These are phyloP conservation scores for Coelastrella sp. DNA, from an alignment of 139 green algal species.

Conservation along the genomic window DNA sequence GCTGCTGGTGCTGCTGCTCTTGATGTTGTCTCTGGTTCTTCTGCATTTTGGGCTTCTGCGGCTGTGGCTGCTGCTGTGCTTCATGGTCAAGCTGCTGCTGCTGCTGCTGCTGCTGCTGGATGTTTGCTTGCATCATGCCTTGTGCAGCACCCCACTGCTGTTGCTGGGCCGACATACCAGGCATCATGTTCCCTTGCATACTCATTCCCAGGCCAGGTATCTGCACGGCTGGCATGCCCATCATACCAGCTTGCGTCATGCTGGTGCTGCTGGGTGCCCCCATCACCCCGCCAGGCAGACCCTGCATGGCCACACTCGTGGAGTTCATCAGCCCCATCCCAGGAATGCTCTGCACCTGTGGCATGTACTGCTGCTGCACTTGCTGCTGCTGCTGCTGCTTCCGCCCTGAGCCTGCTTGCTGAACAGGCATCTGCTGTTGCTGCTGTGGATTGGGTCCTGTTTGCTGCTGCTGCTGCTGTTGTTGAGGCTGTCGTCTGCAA, in stretches of 20 bases:
- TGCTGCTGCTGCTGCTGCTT: conserved; percentile 12
- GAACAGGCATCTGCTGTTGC: not conserved
- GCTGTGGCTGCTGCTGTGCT: not conserved
- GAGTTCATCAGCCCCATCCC: not conserved
- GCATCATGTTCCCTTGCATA: not conserved
- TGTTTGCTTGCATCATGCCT: not conserved
- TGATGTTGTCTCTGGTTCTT: not conserved
- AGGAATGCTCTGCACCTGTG: not conserved
- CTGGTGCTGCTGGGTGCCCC: not conserved
- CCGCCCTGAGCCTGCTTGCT: not conserved
- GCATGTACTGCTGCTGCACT: not conserved
- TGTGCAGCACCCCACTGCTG: not conserved
- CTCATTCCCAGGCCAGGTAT: not conserved
- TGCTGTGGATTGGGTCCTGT: not conserved
- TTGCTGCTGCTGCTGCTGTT: conserved; percentile 31
- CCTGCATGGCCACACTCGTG: not conserved
- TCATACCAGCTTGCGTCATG: not conserved
- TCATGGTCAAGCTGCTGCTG: not conserved
- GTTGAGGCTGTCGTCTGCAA: not conserved
- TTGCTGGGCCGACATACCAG: not conserved
- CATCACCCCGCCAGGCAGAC: not conserved
- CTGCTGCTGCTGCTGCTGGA: not conserved
- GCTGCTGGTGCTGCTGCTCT: not conserved
- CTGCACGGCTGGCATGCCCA: not conserved
- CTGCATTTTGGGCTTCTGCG: not conserved